Evolutionary conservation across 805 yeast species (phyloP).

Genomic region (Pichia paraexigua): DNA sequence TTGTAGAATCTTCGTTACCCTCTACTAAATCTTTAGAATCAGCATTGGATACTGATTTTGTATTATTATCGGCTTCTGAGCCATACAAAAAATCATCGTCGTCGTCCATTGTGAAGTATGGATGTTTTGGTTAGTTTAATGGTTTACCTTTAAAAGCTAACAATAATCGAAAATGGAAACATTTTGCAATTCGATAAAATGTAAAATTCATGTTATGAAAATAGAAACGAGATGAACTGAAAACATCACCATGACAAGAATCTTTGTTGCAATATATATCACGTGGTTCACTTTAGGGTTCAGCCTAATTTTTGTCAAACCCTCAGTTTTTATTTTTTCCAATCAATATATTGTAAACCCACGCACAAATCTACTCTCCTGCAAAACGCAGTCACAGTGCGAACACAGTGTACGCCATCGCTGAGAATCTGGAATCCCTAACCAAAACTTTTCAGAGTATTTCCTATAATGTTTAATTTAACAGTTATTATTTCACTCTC

Average conservation of each 20-base stretch:
- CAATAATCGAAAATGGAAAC: background rate
- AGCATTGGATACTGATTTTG: background rate
- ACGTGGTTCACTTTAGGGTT: background rate
- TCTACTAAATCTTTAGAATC: background rate
- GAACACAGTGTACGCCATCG: background rate
- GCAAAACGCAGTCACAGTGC: background rate
- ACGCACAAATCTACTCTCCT: background rate
- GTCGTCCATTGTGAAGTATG: slow-evolving; percentile 37
- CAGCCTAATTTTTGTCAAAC: too few species aligned
- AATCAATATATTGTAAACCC: background rate
- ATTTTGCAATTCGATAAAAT: background rate
- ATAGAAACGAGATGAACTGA: too few species aligned
- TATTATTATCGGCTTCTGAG: slow-evolving; percentile 33
- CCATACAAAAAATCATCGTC: slow-evolving; percentile 67
- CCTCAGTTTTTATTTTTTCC: too few species aligned
- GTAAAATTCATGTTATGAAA: background rate
- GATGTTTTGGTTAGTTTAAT: too few species aligned
- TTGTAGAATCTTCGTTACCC: background rate
- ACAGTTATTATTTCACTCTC: background rate
- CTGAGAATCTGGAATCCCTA: background rate
- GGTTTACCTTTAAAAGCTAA: too few species aligned
- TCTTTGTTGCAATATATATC: background rate
- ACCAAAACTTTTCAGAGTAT: slow-evolving; percentile 6
- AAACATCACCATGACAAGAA: background rate
- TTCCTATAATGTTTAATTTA: background rate